These are phyloP conservation scores for Hyaloperonospora brassicae DNA, from an alignment of 352 stramenopile species.

Conservation along the genomic window DNA sequence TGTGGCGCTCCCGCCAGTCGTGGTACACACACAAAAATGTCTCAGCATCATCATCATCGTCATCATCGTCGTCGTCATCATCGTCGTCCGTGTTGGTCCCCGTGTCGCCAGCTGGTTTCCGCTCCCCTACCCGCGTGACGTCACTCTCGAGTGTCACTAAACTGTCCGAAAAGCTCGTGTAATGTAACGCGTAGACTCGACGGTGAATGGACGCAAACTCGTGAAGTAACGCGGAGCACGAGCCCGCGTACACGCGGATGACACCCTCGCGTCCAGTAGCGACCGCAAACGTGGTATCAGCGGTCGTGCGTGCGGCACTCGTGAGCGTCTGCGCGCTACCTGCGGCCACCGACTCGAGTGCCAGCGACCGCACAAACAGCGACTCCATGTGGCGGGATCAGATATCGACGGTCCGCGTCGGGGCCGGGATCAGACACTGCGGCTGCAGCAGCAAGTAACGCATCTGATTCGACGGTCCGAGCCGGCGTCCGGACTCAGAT, in stretches of 20 bases:
- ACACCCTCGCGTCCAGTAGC: conserved; percentile 52
- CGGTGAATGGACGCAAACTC: conserved; percentile 75
- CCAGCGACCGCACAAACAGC: conserved; percentile 61
- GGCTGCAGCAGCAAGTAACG: background rate
- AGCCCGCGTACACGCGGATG: conserved; percentile 75
- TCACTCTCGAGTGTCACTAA: conserved; percentile 80
- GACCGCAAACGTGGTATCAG: conserved; percentile 69
- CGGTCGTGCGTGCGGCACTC: conserved; percentile 51
- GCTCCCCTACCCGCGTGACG: background rate
- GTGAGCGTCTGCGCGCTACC: conserved; percentile 38
- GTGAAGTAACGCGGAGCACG: conserved; percentile 64
- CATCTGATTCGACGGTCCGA: too few relatives aligned
- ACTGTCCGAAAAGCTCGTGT: conserved; percentile 83
- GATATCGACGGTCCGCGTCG: background rate
- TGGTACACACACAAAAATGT: conserved; percentile 84
- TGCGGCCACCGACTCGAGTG: conserved; percentile 26
- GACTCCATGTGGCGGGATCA: conserved; percentile 34
- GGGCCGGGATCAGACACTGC: background rate
- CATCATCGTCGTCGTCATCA: background rate
- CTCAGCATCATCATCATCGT: conserved; percentile 45
- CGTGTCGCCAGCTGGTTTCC: too few relatives aligned
- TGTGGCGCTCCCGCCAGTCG: conserved; percentile 73
- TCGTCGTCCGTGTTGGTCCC: too few relatives aligned
- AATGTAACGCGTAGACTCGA: conserved; percentile 61
- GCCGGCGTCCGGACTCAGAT: background rate